A percentile compares a stretch with the other conserved stretches of the same genome.
These are phyloP conservation scores for Ustilago esculenta DNA, from an alignment of 1,284 basidiomycete genomes.

Conservation along the genomic window DNA sequence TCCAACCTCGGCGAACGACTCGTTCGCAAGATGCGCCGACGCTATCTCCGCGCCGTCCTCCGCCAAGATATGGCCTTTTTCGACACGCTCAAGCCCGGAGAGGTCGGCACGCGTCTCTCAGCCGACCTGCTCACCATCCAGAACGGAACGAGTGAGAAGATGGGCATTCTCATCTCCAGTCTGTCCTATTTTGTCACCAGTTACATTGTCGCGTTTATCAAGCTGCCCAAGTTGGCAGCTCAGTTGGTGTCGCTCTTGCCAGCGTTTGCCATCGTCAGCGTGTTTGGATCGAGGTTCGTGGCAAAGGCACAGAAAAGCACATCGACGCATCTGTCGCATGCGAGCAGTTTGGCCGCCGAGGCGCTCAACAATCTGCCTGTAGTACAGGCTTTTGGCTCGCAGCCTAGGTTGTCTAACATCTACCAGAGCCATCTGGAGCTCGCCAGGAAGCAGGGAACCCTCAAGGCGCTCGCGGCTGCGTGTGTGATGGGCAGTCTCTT, in stretches of 20 bases:
- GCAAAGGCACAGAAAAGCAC: conserved; percentile 45
- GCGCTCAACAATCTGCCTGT: conserved; percentile 52
- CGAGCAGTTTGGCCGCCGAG: conserved; percentile 50
- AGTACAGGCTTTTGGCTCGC: conserved; percentile 56
- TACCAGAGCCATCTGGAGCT: conserved; percentile 51
- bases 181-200: conserved; percentile 56
- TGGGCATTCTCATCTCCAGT: conserved; percentile 55
- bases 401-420: conserved; percentile 45
- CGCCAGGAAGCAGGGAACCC: conserved; percentile 48
- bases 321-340: conserved; percentile 51
- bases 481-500: conserved; percentile 54
- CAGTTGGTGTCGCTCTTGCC: conserved; percentile 54
- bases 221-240: conserved; percentile 50
- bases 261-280: conserved; percentile 46
- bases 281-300: conserved; percentile 50
- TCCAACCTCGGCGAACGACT: conserved; percentile 56
- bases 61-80: conserved; percentile 68
- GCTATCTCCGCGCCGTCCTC: conserved; percentile 68
- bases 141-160: conserved; percentile 60
- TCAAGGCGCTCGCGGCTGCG: conserved; percentile 49
- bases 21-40: conserved; percentile 65
- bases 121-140: conserved; percentile 56
- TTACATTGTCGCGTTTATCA: conserved; percentile 55
- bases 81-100: conserved; percentile 54
- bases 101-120: conserved; percentile 50